These are phyloP conservation scores for Fusarium gaditjirri DNA, from an alignment of 2,329 filamentous ascomycete species.

Conservation along the genomic window DNA sequence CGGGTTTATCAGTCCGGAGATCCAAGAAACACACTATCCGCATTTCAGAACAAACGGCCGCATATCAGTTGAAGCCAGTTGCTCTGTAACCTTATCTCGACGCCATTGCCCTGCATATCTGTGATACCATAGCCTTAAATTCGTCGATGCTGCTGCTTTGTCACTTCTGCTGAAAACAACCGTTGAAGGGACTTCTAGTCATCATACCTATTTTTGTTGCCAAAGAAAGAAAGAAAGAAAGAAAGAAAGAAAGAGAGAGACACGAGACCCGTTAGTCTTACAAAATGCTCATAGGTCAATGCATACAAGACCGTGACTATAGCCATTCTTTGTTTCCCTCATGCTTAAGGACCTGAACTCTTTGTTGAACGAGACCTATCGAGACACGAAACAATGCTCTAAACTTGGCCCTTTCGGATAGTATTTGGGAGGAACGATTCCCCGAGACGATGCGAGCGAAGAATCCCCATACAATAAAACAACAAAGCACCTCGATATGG, in stretches of 20 bases:
- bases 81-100: constrained; percentile 39
- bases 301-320: neutral
- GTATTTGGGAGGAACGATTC: neutral
- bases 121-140: constrained; percentile 38
- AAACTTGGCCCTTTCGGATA: neutral
- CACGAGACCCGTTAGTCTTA: neutral
- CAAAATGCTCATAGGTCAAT: constrained; percentile 1
- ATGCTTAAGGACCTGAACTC: neutral
- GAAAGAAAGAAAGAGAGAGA: constrained; percentile 34
- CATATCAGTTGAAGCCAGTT: constrained; percentile 38
- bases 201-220: constrained; percentile 21
- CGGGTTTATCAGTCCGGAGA: constrained; percentile 39
- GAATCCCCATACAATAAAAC: constrained; percentile 1
- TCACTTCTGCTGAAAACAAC: neutral
- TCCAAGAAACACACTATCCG: constrained; percentile 37
- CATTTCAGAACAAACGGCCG: constrained; percentile 34
- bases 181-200: neutral
- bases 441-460: neutral
- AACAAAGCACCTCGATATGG: constrained; percentile 6
- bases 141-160: constrained; percentile 28
- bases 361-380: constrained; percentile 21
- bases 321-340: constrained; percentile 19
- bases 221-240: constrained; percentile 37
- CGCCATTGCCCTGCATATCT: constrained; percentile 25
- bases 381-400: neutral